Conservation (phyloP, 768 basidiomycete genomes). For the Hygrocybe coccinea region DNA sequence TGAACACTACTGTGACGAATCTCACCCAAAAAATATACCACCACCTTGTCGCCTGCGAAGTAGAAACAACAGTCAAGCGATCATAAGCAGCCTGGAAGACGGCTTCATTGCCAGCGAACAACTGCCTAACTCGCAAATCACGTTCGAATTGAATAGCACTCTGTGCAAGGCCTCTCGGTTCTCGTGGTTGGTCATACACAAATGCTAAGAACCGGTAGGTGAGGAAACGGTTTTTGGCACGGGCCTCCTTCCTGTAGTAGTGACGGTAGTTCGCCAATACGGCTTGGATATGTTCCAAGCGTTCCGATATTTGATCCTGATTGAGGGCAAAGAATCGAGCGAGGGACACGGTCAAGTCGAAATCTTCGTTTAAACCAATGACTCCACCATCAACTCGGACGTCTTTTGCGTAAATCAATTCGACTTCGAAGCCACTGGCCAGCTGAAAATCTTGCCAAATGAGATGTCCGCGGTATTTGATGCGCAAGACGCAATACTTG, state of each 20-base stretch:
- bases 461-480: conserved; percentile 51
- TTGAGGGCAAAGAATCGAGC: conserved; percentile 62
- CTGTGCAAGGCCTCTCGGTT: conserved; percentile 40
- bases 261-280: conserved; percentile 48
- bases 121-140: conserved; percentile 50
- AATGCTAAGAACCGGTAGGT: conserved; percentile 58
- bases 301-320: conserved; percentile 41
- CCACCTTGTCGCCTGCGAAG: conserved; percentile 52
- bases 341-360: conserved; percentile 55
- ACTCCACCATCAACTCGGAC: conserved; percentile 45
- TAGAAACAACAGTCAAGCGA: conserved; percentile 47
- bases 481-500: conserved; percentile 43
- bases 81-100: conserved; percentile 50
- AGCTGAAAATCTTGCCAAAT: conserved; percentile 49
- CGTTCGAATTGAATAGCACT: conserved; percentile 46
- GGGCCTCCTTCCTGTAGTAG: conserved; percentile 44
- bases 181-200: conserved; percentile 54
- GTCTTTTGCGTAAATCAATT: conserved; percentile 51
- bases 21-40: conserved; percentile 80
- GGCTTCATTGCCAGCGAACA: conserved; percentile 43
- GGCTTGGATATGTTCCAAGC: conserved; percentile 42
- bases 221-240: conserved; percentile 49
- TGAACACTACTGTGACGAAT: not conserved
- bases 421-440: conserved; percentile 65
- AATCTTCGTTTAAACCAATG: conserved; percentile 64